phyloP scores from a whole-genome alignment of 805 yeast genomes.

The Cyberlindnera meyerae region DNA sequence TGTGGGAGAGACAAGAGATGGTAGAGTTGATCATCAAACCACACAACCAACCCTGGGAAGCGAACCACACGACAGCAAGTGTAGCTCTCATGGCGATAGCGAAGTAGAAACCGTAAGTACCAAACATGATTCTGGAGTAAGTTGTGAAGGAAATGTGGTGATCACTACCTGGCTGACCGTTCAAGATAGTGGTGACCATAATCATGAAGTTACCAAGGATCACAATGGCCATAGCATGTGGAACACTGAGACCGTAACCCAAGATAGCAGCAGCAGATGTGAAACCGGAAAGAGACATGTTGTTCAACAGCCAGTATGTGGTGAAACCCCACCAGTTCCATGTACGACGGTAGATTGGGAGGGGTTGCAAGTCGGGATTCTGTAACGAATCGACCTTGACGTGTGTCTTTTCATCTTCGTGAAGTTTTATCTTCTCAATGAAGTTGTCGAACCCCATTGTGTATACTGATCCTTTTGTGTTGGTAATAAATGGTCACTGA shows the following conservation, averaged over 20 bases:
- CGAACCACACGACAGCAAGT: conserved; percentile 23
- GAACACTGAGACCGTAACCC: conserved; percentile 40
- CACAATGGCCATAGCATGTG: conserved; percentile 40
- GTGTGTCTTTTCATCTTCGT: conserved; percentile 17
- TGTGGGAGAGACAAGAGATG: conserved; percentile 1
- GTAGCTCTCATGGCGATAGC: conserved; percentile 39
- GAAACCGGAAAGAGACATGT: conserved; percentile 44
- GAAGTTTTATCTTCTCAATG: conserved; percentile 4
- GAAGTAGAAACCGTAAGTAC: conserved; percentile 38
- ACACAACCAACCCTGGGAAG: conserved; percentile 11
- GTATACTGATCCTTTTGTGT: not conserved
- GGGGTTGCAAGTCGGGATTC: conserved; percentile 12
- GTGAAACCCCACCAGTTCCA: conserved; percentile 39
- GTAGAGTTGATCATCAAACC: conserved; percentile 8
- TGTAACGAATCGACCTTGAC: conserved; percentile 6
- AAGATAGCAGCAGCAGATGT: conserved; percentile 43
- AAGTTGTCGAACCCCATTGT: conserved; percentile 12
- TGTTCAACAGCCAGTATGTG: conserved; percentile 41
- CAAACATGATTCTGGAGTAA: conserved; percentile 42
- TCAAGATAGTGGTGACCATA: conserved; percentile 38
- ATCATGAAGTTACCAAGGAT: conserved; percentile 42
- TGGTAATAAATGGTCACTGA: no score
- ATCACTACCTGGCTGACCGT: conserved; percentile 44
- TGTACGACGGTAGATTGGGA: conserved; percentile 26
- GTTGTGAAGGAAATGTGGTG: conserved; percentile 47